Conservation (phyloP, 164 flowering plant genomes). For the grape (Vitis vinifera) region DNA sequence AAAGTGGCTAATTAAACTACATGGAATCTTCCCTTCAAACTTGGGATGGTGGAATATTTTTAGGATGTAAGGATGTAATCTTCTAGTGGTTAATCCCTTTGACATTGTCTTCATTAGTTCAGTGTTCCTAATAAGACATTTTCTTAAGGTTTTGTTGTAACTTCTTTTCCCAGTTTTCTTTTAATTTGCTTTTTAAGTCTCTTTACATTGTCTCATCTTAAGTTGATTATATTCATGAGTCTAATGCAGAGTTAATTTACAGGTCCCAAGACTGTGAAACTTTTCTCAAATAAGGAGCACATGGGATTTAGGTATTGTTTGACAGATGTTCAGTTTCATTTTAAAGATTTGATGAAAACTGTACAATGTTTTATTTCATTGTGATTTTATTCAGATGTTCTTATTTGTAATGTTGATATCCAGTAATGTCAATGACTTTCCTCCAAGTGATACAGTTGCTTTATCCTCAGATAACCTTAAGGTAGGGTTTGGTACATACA, state of each 20-base stretch:
- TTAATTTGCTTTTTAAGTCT: neutral
- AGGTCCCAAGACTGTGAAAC: constrained; percentile 91
- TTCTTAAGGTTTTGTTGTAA: too few relatives aligned
- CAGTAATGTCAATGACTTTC: constrained; percentile 94
- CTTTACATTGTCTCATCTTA: neutral
- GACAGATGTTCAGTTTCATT: neutral
- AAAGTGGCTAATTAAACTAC: too few relatives aligned
- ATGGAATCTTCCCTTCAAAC: too few relatives aligned
- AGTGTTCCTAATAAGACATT: too few relatives aligned
- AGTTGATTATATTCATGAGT: neutral
- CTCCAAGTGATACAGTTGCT: constrained; percentile 72
- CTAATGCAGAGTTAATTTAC: constrained; percentile 19
- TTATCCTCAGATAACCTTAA: constrained; percentile 66
- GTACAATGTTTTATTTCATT: neutral
- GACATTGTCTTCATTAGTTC: too few relatives aligned
- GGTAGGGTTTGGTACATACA: constrained; percentile 33
- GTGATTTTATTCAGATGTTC: constrained; percentile 5
- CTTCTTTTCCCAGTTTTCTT: too few relatives aligned
- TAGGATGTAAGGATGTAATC: too few relatives aligned
- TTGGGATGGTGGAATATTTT: too few relatives aligned
- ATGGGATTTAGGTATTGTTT: constrained; percentile 90
- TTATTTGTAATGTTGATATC: constrained; percentile 17
- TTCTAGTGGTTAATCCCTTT: too few relatives aligned
- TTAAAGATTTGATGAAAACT: neutral
- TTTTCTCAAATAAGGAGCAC: constrained; percentile 89